phyloP scores from a whole-genome alignment of 495 filamentous ascomycete species.

The Terfezia claveryi region DNA sequence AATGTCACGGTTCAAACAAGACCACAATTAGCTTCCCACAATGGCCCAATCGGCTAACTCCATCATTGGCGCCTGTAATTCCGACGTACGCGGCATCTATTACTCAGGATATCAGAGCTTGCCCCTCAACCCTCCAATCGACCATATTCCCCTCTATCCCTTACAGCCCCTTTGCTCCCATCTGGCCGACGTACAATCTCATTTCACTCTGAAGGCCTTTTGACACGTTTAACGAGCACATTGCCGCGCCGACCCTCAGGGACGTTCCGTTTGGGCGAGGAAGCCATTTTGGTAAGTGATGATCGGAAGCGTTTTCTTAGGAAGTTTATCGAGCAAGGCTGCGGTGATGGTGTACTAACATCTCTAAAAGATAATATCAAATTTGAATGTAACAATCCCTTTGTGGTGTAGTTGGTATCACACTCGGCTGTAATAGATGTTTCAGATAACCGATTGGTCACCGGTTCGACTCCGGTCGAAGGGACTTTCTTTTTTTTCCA shows the following conservation, averaged over 20 bases:
- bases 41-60: constrained; percentile 41
- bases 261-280: constrained; percentile 59
- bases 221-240: constrained; percentile 56
- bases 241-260: constrained; percentile 51
- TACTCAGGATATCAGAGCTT: constrained; percentile 7
- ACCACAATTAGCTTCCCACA: not conserved
- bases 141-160: too few species aligned
- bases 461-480: constrained; percentile 17
- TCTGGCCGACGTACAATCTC: constrained; percentile 37
- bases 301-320: too few species aligned
- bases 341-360: too few species aligned
- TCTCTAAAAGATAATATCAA: too few species aligned
- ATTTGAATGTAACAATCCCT: constrained; percentile 4
- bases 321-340: too few species aligned
- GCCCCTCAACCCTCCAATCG: too few species aligned
- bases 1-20: constrained; percentile 25
- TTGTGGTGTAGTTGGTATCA: constrained; percentile 18
- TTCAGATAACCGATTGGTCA: constrained; percentile 3
- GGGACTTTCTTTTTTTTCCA: constrained; percentile 7
- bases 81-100: constrained; percentile 64
- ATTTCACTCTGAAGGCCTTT: constrained; percentile 37
- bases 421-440: constrained; percentile 14
- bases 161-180: constrained; percentile 39
- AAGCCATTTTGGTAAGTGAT: too few species aligned
- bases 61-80: constrained; percentile 81